These are phyloP conservation scores for Paraconiothyrium sp. DNA, from an alignment of 2,329 filamentous ascomycete species.

Conservation along the genomic window DNA sequence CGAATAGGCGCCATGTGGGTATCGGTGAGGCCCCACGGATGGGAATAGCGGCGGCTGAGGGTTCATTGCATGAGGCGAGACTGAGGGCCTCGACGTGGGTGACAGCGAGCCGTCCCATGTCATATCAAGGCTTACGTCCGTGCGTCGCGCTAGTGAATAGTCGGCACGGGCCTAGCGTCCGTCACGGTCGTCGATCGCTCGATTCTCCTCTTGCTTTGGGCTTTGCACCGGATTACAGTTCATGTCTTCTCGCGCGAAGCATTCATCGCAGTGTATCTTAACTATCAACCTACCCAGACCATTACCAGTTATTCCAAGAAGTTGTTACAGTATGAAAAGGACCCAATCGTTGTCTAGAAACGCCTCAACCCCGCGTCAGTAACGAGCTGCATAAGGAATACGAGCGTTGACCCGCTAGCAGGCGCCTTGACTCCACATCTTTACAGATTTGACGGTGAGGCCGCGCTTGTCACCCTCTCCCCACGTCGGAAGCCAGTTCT, in stretches of 20 bases:
- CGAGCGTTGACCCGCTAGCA: constrained; percentile 21
- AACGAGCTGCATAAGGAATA: no score
- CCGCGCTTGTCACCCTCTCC: constrained; percentile 61
- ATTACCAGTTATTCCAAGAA: not conserved
- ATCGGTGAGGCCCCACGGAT: constrained; percentile 4
- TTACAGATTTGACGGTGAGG: constrained; percentile 73
- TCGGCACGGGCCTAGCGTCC: constrained; percentile 11
- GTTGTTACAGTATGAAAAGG: not conserved
- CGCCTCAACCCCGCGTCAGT: not conserved
- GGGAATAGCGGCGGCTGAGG: constrained; percentile 12
- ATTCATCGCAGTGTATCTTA: not conserved
- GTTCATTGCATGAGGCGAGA: constrained; percentile 8
- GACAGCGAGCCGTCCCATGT: constrained; percentile 11
- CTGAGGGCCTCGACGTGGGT: not conserved
- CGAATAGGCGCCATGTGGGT: constrained; percentile 2
- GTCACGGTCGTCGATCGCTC: constrained; percentile 1
- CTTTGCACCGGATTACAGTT: not conserved
- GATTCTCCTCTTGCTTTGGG: not conserved
- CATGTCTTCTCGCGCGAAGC: not conserved
- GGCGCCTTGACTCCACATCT: constrained; percentile 56
- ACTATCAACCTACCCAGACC: not conserved
- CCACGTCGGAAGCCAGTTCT: constrained; percentile 75
- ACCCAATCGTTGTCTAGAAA: not conserved
- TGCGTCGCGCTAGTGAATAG: constrained; percentile 3
- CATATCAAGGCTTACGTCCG: constrained; percentile 4